Evolutionary conservation across 345 rosid genomes (phyloP), one percentile per base, ranked within the genome.

Genomic region (Pistacia vera): DNA sequence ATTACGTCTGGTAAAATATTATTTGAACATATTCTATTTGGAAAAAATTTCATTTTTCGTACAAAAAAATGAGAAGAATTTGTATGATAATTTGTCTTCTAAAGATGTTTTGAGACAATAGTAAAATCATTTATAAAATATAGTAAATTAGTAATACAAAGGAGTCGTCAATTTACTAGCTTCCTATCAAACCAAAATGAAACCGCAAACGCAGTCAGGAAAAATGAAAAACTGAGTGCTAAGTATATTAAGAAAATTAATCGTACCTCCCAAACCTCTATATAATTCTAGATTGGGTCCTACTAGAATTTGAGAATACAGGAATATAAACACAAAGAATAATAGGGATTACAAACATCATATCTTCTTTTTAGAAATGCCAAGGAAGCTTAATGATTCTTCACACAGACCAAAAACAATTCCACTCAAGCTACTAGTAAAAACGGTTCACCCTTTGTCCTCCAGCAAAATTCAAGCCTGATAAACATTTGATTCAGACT

Each of bases 301-400:
- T 49, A 48, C n/a, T 22, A 72, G 46, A 62, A 0, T 22, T 48
- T 17, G 17, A 66, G n/a, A 51, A 16, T 41, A 62, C 33, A 73
- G 35, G 69, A 35, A 62, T n/a, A 36, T 1, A 52, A 64, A 20
- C 41, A 65, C 56, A 28, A 64, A 64, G 56, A 61, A 46, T 49
- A 11, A 57, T 25, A 61, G 67, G 72, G 4, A 70, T 67, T 48
- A 75, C 28, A n/a, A 30, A 17, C 9, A 72, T 72, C 28, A 46
- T 7, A 41, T n/a, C 13, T 18, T 41, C 49, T 69, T 25, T 51
- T 16, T 28, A 9, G 2, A 54, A 55, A 33, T 5, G 35, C 73
- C 63, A 35, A 20, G 22, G 51, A 38, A 36, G 17, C 63, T 18
- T 8, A 52, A 52, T 10, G 51, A 33, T 17, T 69, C 28, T 11